A percentile compares a stretch with the other conserved stretches of the same genome.
These are phyloP conservation scores for Thermochaetoides thermophila DNA, from an alignment of 495 filamentous ascomycete genomes.

Conservation along the genomic window DNA sequence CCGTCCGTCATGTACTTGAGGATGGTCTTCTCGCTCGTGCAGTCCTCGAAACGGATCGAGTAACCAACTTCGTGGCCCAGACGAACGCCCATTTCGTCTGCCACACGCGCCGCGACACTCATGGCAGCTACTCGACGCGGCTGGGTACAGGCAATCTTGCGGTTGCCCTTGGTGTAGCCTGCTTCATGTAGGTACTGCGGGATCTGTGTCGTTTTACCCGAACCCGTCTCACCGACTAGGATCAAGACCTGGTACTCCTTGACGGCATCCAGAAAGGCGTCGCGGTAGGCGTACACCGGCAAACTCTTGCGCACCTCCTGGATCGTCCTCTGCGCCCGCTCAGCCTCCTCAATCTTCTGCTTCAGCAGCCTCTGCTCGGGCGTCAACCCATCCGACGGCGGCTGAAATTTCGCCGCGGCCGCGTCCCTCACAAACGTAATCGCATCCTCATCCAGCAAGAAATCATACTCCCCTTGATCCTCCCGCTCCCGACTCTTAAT, in stretches of 20 bases:
- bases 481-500: constrained; percentile 57
- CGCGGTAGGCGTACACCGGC: constrained; percentile 73
- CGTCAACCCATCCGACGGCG: constrained; percentile 40
- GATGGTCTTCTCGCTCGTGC: constrained; percentile 81
- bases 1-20: constrained; percentile 98
- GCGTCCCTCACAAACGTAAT: constrained; percentile 77
- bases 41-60: constrained; percentile 89
- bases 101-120: constrained; percentile 86
- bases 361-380: constrained; percentile 67
- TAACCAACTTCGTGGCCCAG: constrained; percentile 91
- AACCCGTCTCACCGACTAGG: constrained; percentile 78
- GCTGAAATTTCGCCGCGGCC: constrained; percentile 49
- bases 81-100: constrained; percentile 86
- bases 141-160: constrained; percentile 66
- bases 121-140: constrained; percentile 94
- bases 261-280: constrained; percentile 56
- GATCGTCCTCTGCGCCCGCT: constrained; percentile 70
- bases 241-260: constrained; percentile 67
- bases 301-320: constrained; percentile 84
- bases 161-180: constrained; percentile 68
- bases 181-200: constrained; percentile 83
- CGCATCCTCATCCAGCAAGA: constrained; percentile 79
- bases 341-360: constrained; percentile 69
- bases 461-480: constrained; percentile 86
- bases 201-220: constrained; percentile 80